phyloP scores from a whole-genome alignment of 495 filamentous ascomycete genomes.

The Neurospora cerealis region DNA sequence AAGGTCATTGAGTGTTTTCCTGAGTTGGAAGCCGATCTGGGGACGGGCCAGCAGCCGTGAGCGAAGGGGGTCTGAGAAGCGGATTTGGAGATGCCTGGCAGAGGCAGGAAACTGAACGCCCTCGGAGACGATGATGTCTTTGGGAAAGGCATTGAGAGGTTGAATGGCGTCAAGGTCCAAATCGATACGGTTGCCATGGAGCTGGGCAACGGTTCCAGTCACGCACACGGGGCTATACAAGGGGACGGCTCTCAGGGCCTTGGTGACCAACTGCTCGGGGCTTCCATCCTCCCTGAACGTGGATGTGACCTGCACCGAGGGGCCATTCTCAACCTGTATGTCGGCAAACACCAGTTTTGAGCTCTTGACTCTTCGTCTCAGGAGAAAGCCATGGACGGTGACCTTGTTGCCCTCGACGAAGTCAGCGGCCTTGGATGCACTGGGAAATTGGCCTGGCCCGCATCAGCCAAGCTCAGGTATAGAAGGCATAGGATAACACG shows the following conservation, averaged over 20 bases:
- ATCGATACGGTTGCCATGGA: conserved; percentile 12
- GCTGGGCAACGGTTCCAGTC: conserved; percentile 19
- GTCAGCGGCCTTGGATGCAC: conserved; percentile 30
- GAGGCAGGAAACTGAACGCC: conserved; percentile 62
- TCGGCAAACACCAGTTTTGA: conserved; percentile 61
- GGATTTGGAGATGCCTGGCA: conserved; percentile 75
- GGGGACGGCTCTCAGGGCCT: conserved; percentile 23
- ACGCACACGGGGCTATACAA: conserved; percentile 31
- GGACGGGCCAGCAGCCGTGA: conserved; percentile 49
- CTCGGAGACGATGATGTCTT: conserved; percentile 61
- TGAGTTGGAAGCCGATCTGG: conserved; percentile 43
- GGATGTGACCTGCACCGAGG: conserved; percentile 29
- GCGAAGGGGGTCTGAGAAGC: conserved; percentile 53
- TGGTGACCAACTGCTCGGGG: conserved; percentile 12
- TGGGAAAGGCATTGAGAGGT: conserved; percentile 64
- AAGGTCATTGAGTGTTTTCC: conserved; percentile 38
- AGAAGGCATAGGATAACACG: background rate
- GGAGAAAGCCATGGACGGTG: conserved; percentile 64
- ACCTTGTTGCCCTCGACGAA: conserved; percentile 38
- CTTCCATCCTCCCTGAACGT: conserved; percentile 12
- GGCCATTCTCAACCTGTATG: conserved; percentile 30
- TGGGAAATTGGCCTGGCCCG: conserved; percentile 41
- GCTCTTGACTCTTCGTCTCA: conserved; percentile 48
- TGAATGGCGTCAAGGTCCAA: conserved; percentile 47
- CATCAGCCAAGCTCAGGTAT: background rate